Evolutionary conservation across 2,329 filamentous ascomycete genomes (phyloP).

Genomic region (Colletotrichum orbiculare): DNA sequence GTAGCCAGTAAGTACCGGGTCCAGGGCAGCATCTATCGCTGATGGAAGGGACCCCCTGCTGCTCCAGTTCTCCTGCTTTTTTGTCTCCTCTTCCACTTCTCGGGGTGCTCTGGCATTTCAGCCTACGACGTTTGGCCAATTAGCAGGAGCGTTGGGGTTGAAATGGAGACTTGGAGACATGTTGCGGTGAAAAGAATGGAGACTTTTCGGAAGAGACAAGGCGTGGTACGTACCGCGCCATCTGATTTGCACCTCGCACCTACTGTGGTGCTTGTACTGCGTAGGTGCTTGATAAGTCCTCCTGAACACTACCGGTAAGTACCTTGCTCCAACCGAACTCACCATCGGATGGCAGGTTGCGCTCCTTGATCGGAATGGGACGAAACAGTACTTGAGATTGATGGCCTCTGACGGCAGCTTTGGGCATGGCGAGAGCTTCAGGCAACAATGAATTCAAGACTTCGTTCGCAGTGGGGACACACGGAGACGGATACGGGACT

Average conservation of each 20-base stretch:
- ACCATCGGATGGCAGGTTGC: too few species aligned
- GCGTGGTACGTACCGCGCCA: conserved; percentile 12
- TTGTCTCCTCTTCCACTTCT: conserved; percentile 14
- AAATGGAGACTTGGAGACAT: conserved; percentile 13
- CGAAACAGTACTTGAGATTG: too few species aligned
- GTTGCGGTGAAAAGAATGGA: conserved; percentile 7
- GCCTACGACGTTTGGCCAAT: conserved; percentile 19
- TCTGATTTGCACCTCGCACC: not conserved
- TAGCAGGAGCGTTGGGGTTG: not conserved
- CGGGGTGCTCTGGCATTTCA: conserved; percentile 11
- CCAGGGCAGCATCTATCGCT: conserved; percentile 1
- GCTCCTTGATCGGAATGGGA: too few species aligned
- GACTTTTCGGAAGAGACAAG: conserved; percentile 20
- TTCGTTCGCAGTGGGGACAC: too few species aligned
- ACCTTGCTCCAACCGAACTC: too few species aligned
- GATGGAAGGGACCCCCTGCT: conserved; percentile 3
- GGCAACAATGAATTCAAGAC: too few species aligned
- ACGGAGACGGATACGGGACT: too few species aligned
- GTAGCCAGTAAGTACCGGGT: conserved; percentile 29
- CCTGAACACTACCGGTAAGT: too few species aligned
- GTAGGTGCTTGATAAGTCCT: too few species aligned
- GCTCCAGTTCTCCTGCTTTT: conserved; percentile 3
- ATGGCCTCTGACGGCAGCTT: too few species aligned
- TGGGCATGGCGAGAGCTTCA: too few species aligned
- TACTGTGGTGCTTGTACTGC: too few species aligned